phyloP scores from a whole-genome alignment of 176 grass and related monocot genomes.

The Pontederia paniculata region DNA sequence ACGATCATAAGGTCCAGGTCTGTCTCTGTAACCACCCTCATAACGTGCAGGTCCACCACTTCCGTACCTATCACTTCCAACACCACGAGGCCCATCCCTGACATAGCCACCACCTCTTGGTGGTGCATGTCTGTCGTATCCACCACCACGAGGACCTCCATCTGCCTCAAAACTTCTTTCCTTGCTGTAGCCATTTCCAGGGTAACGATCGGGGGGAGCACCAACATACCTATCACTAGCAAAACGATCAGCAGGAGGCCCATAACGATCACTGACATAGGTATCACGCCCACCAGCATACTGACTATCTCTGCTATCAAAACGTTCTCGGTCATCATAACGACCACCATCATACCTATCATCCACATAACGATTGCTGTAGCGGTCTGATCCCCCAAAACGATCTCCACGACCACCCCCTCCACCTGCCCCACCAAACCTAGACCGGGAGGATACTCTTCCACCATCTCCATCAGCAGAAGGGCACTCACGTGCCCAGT shows the following conservation, averaged over 20 bases:
- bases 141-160: slow-evolving; percentile 27
- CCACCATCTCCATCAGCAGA: slow-evolving; percentile 36
- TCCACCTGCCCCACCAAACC: slow-evolving; percentile 41
- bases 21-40: slow-evolving; percentile 6
- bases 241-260: slow-evolving; percentile 60
- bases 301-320: slow-evolving; percentile 45
- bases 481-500: slow-evolving; percentile 62
- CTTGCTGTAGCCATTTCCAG: slow-evolving; percentile 55
- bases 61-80: slow-evolving; percentile 40
- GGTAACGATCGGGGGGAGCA: slow-evolving; percentile 45
- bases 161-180: slow-evolving; percentile 85
- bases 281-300: slow-evolving; percentile 40
- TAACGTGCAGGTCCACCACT: slow-evolving; percentile 27
- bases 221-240: slow-evolving; percentile 56
- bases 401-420: slow-evolving; percentile 51
- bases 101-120: slow-evolving; percentile 44
- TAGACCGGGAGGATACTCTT: slow-evolving; percentile 42
- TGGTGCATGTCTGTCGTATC: slow-evolving; percentile 55
- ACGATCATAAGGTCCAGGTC: slow-evolving; percentile 51
- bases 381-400: slow-evolving; percentile 71
- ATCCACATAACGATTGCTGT: slow-evolving; percentile 48
- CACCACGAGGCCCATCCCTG: slow-evolving; percentile 42
- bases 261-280: slow-evolving; percentile 50
- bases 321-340: slow-evolving; percentile 41
- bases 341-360: slow-evolving; percentile 50